Evolutionary conservation across 345 rosid species (phyloP).

Genomic region (Gossypium australe): DNA sequence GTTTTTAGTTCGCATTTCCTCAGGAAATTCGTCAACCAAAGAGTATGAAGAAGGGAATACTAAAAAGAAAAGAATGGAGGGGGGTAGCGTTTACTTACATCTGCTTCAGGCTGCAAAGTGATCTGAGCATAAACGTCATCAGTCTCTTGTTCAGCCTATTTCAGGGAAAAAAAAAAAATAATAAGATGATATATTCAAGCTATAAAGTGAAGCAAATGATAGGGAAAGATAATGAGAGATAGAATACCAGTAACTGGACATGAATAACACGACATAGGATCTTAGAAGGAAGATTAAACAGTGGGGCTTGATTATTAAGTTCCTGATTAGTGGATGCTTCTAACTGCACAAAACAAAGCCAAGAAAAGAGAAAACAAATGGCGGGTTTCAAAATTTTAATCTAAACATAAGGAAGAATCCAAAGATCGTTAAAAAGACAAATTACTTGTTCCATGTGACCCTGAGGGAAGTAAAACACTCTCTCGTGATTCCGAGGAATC

Average conservation of each 20-base stretch:
- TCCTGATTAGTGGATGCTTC: constrained; percentile 83
- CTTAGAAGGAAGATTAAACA: constrained; percentile 67
- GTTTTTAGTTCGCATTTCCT: not conserved
- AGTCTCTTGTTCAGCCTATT: constrained; percentile 72
- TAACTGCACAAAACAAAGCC: constrained; percentile 35
- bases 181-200: not conserved
- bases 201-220: not conserved
- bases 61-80: not conserved
- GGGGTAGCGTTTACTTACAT: constrained; percentile 40
- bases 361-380: not conserved
- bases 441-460: constrained; percentile 79
- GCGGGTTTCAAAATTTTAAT: not conserved
- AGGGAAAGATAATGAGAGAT: constrained; percentile 6
- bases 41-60: not conserved
- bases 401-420: not conserved
- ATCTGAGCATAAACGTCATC: constrained; percentile 93
- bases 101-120: constrained; percentile 61
- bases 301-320: constrained; percentile 49
- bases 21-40: not conserved
- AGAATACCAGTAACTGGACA: constrained; percentile 57
- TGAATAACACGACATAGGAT: constrained; percentile 71
- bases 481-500: constrained; percentile 46
- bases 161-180: not conserved
- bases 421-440: not conserved
- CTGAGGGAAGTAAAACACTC: constrained; percentile 72